These are phyloP conservation scores for Colletotrichum limetticola DNA, from an alignment of 2,329 filamentous ascomycete species.

Conservation along the genomic window DNA sequence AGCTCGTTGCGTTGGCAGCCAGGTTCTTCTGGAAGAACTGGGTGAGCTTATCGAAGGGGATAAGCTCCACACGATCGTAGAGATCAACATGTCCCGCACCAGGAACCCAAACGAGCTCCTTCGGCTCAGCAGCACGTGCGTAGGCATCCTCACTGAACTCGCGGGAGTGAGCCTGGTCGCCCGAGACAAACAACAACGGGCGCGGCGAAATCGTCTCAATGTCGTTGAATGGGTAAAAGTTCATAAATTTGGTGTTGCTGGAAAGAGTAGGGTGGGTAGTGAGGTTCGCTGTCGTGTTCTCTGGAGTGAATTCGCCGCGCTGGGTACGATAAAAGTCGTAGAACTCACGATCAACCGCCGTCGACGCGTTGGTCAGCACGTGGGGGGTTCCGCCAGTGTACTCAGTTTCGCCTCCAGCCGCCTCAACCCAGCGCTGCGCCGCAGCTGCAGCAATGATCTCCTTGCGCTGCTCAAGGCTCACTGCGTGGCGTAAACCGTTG, in stretches of 20 bases:
- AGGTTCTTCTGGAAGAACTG: constrained; percentile 38
- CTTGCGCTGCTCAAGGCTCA: constrained; percentile 10
- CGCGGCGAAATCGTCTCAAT: constrained; percentile 44
- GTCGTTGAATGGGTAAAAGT: constrained; percentile 44
- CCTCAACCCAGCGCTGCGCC: constrained; percentile 12
- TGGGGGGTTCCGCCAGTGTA: constrained; percentile 5
- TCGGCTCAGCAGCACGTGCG: constrained; percentile 44
- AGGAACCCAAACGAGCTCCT: constrained; percentile 47
- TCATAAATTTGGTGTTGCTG: constrained; percentile 45
- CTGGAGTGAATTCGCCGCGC: constrained; percentile 22
- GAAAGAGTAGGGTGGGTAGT: constrained; percentile 46
- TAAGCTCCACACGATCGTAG: constrained; percentile 48
- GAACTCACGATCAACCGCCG: constrained; percentile 11
- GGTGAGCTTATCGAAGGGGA: constrained; percentile 45
- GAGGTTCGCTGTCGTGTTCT: constrained; percentile 32
- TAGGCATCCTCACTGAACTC: constrained; percentile 44
- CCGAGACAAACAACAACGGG: constrained; percentile 41
- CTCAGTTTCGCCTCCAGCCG: background rate
- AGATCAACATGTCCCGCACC: constrained; percentile 48
- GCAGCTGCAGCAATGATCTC: background rate
- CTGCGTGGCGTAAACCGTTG: background rate
- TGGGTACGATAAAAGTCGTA: constrained; percentile 30
- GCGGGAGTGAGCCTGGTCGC: constrained; percentile 41
- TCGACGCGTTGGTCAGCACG: background rate
- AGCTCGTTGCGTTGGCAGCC: background rate